These are phyloP conservation scores for Candida xiaguanensis DNA, from an alignment of 805 yeast genomes.

Conservation along the genomic window DNA sequence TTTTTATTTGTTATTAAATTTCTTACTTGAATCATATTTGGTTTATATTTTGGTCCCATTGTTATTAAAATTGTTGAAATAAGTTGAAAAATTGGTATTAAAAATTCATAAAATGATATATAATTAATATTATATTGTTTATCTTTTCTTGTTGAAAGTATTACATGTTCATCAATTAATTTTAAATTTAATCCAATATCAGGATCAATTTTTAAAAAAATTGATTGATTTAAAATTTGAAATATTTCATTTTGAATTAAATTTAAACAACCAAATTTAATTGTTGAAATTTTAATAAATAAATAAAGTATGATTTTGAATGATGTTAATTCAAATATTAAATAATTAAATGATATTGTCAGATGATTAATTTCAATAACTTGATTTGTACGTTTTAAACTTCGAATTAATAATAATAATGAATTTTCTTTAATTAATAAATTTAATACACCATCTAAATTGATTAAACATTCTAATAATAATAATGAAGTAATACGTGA, in stretches of 20 bases:
- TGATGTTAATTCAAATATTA: slow-evolving; percentile 72
- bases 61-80: slow-evolving; percentile 64
- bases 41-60: slow-evolving; percentile 71
- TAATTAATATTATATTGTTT: slow-evolving; percentile 10
- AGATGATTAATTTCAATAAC: slow-evolving; percentile 32
- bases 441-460: slow-evolving; percentile 57
- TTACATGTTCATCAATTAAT: slow-evolving; percentile 21
- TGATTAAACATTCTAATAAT: slow-evolving; percentile 62
- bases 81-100: slow-evolving; percentile 72
- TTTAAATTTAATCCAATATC: slow-evolving; percentile 66
- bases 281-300: slow-evolving; percentile 70
- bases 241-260: slow-evolving; percentile 73
- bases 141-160: slow-evolving; percentile 49
- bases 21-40: slow-evolving; percentile 51
- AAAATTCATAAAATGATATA: slow-evolving; percentile 61
- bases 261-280: slow-evolving; percentile 72
- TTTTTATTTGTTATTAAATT: slow-evolving; percentile 50
- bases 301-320: slow-evolving; percentile 70
- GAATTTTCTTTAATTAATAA: slow-evolving; percentile 63
- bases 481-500: slow-evolving; percentile 71
- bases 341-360: slow-evolving; percentile 45
- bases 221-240: slow-evolving; percentile 52
- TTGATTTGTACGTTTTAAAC: slow-evolving; percentile 68
- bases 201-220: slow-evolving; percentile 65
- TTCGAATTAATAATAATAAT: slow-evolving; percentile 58